Evolutionary conservation across 2,329 filamentous ascomycete species (phyloP).

Genomic region (Sporothrix schenckii): DNA sequence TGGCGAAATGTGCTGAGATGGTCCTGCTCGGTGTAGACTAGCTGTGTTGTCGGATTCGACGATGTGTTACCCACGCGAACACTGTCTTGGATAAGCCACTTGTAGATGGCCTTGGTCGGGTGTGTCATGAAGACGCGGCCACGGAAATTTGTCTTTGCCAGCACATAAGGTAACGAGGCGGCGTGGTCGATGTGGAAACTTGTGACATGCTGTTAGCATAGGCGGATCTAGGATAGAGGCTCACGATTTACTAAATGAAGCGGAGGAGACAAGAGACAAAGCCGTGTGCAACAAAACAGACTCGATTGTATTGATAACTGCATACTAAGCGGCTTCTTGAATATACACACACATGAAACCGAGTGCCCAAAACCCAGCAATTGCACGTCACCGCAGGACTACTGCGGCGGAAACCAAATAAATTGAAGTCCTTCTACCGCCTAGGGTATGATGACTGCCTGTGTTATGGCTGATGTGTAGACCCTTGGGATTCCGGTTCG

Average conservation of each 20-base stretch:
- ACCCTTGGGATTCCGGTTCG: not conserved
- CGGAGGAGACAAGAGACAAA: not conserved
- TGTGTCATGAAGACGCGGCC: constrained; percentile 99
- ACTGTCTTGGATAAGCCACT: constrained; percentile 97
- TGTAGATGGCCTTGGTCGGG: constrained; percentile 98
- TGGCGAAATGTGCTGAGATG: constrained; percentile 89
- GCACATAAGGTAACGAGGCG: constrained; percentile 95
- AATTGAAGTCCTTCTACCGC: not conserved
- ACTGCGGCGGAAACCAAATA: constrained; percentile 2
- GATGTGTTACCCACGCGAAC: constrained; percentile 81
- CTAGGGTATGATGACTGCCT: not conserved
- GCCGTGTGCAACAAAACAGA: constrained; percentile 6
- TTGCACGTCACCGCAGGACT: constrained; percentile 24
- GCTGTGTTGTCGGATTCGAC: constrained; percentile 65
- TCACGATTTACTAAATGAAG: constrained; percentile 1
- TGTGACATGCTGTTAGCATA: constrained; percentile 32
- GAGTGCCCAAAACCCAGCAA: not conserved
- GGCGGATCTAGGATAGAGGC: no score
- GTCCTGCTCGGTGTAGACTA: constrained; percentile 93
- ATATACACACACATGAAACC: constrained; percentile 3
- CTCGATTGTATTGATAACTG: constrained; percentile 41
- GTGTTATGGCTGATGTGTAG: not conserved
- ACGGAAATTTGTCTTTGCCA: constrained; percentile 97
- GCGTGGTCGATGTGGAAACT: constrained; percentile 99
- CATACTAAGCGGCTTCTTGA: constrained; percentile 34